Evolutionary conservation across 345 rosid species (phyloP).

Genomic region (Salix exigua): DNA sequence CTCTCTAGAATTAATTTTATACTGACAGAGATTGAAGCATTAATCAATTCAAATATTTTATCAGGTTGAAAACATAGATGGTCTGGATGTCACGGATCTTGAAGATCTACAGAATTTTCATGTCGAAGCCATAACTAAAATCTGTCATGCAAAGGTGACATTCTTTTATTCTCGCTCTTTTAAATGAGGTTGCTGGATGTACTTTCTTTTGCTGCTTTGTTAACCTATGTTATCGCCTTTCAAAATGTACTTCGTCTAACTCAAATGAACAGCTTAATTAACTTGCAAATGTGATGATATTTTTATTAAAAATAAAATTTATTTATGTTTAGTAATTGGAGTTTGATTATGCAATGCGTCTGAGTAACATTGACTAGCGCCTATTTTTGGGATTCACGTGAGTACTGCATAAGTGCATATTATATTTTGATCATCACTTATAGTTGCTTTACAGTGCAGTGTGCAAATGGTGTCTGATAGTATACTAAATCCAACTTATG

Average conservation of each 20-base stretch:
- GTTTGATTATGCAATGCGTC: not conserved
- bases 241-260: no score
- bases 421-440: not conserved
- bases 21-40: no score
- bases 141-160: conserved; percentile 51
- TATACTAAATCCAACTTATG: conserved; percentile 11
- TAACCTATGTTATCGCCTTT: no score
- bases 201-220: no score
- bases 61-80: conserved; percentile 55
- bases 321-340: no score
- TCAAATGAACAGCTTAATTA: no score
- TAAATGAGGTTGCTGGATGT: not conserved
- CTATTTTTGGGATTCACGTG: not conserved
- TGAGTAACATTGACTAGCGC: not conserved
- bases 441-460: conserved; percentile 33
- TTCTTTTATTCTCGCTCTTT: not conserved
- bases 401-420: not conserved
- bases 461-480: conserved; percentile 25
- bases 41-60: not conserved
- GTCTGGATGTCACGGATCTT: conserved; percentile 39
- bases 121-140: conserved; percentile 51
- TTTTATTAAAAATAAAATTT: no score
- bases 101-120: conserved; percentile 59
- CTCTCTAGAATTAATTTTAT: not conserved
- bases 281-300: no score